Percentiles rank a stretch among this genome's conserved stretches.
Evolutionary conservation across 1,139 yeast genomes (phyloP).

Genomic region (Saccharomyces hybrid): DNA sequence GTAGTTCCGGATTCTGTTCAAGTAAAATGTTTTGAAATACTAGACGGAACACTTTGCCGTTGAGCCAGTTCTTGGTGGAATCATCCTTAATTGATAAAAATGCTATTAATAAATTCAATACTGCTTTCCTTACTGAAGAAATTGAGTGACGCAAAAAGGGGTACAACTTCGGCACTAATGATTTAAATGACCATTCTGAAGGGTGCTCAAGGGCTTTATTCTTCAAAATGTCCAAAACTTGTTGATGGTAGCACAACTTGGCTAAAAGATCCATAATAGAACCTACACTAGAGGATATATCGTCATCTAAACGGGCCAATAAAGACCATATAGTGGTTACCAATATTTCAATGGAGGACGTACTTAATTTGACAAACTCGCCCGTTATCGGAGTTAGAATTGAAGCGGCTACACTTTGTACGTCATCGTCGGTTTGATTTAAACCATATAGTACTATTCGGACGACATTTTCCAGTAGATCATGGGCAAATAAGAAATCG

Average conservation of each 20-base stretch:
- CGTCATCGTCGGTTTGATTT: slow-evolving; percentile 84
- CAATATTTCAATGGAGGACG: slow-evolving; percentile 56
- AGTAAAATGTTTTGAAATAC: slow-evolving; percentile 80
- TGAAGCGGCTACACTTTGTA: slow-evolving; percentile 94
- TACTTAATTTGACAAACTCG: slow-evolving; percentile 65
- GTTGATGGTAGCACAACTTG: slow-evolving; percentile 73
- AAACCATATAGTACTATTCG: slow-evolving; percentile 84
- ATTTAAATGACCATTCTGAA: slow-evolving; percentile 51
- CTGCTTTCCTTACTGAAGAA: slow-evolving; percentile 84
- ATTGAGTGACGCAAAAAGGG: slow-evolving; percentile 94
- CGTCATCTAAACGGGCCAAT: slow-evolving; percentile 77
- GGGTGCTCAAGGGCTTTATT: slow-evolving; percentile 44
- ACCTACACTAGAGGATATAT: slow-evolving; percentile 89
- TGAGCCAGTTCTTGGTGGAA: slow-evolving; percentile 68
- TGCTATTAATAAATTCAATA: slow-evolving; percentile 69
- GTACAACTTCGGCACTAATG: slow-evolving; percentile 80
- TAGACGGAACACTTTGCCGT: slow-evolving; percentile 62
- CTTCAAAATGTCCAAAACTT: slow-evolving; percentile 66
- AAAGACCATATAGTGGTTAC: slow-evolving; percentile 84
- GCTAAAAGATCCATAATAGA: slow-evolving; percentile 93
- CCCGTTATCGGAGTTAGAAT: slow-evolving; percentile 84
- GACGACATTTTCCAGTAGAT: slow-evolving; percentile 63
- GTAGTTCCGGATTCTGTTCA: slow-evolving; percentile 76
- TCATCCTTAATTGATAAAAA: slow-evolving; percentile 66
- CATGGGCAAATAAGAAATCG: slow-evolving; percentile 56